Base-by-base conservation (phyloP, 176 grass and related monocot genomes). In the Pharus latifolius region DNA sequence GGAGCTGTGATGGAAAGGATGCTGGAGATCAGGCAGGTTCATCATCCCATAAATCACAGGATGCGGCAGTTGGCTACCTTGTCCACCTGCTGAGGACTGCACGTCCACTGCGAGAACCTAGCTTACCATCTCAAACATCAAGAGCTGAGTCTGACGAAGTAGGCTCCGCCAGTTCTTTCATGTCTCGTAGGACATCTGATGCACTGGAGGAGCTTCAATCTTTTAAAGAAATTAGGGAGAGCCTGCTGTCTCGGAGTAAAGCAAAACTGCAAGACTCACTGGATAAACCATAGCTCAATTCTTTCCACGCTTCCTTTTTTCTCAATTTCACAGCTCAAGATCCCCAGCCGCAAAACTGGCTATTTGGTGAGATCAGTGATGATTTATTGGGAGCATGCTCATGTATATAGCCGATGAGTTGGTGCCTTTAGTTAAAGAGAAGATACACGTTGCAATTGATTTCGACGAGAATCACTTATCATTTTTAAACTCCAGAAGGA, bases 31-130 rank as follows among this genome's bases (percentile, higher is more conserved):
- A 66, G 76, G 15, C 71, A 57, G 70, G 65, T 23, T 84, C 74
- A 5, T 85, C 78, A 1, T 85, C 87, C 44, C 83, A 85, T 70
- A 98, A 88, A 85, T 98, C 89, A 52, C 94, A 85, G 85, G 81
- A 90, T 60, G 94, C 94, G 20, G 78, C 80, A n/a, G 87, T 98
- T 22, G 90, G 90, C 47, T 77, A 58, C 80, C 72, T 98, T 59
- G 81, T 98, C 52, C 79, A 83, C 48, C 86, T 93, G 51, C 72
- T 98, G 65, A 88, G 42, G 70, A 73, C 57, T 8, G 87, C 95
- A 16, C 43, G 58, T 0, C 83, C 95, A 0, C 75, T 98, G 47
- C 81, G 90, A 57, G 81, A 90, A 57, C 83, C 78, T 59, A 81
- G 66, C 51, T 80, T 60, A 73, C 78, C 81, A n/a, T 85, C 78